Evolutionary conservation across 306 rosid species (phyloP).

Genomic region (Potentilla sterilis): DNA sequence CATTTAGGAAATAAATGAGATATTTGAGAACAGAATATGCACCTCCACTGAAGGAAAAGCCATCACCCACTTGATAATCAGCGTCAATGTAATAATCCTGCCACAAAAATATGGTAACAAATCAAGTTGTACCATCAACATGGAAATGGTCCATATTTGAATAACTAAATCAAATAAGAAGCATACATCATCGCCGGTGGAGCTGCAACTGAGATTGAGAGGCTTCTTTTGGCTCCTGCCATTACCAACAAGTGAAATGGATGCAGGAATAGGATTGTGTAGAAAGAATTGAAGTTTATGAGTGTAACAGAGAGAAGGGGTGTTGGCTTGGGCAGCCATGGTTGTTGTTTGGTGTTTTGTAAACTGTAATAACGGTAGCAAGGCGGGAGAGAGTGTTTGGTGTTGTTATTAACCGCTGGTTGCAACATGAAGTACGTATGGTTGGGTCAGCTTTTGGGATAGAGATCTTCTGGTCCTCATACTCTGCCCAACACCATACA

Average conservation of each 20-base stretch:
- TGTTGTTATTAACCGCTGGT: not conserved
- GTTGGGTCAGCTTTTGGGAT: conserved; percentile 22
- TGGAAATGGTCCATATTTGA: not conserved
- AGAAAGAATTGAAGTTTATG: conserved; percentile 34
- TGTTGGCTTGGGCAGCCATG: conserved; percentile 19
- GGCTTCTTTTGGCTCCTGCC: conserved; percentile 29
- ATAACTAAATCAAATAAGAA: not conserved
- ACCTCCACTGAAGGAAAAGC: conserved; percentile 92
- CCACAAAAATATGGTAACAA: conserved; percentile 7
- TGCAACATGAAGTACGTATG: not conserved
- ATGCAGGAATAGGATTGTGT: conserved; percentile 26
- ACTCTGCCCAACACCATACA: conserved; percentile 2
- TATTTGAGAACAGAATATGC: not conserved
- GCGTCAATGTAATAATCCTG: conserved; percentile 83
- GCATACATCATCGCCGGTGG: conserved; percentile 42
- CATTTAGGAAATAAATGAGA: not conserved
- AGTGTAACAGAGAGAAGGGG: conserved; percentile 26
- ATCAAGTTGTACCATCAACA: not conserved
- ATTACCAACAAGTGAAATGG: conserved; percentile 24
- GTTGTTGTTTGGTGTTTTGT: not conserved
- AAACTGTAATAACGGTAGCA: conserved; percentile 17
- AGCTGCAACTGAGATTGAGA: conserved; percentile 42
- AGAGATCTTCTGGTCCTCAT: conserved; percentile 32
- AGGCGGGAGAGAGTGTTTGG: not conserved
- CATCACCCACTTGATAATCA: conserved; percentile 74